Conservation (phyloP, 2,329 filamentous ascomycete genomes). For the Dactylellina haptotyla region DNA sequence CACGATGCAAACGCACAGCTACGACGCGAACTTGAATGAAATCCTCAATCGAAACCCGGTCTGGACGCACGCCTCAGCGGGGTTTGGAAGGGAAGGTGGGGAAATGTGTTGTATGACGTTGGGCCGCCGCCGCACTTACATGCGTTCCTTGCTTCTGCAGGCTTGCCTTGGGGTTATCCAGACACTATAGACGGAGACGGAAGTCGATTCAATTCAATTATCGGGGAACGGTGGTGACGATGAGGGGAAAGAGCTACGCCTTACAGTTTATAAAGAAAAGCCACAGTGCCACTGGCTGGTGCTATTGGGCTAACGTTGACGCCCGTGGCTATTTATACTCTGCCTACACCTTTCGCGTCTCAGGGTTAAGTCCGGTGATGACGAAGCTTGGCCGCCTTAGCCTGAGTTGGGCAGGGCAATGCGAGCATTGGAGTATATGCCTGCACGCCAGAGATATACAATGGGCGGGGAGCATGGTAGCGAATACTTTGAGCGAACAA, state of each 20-base stretch:
- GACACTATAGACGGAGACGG: no score
- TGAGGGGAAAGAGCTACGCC: no score
- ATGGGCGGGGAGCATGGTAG: no score
- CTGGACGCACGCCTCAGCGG: no score
- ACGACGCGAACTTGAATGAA: no score
- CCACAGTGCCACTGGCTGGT: neutral
- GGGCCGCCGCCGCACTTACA: neutral
- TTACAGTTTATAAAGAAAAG: no score
- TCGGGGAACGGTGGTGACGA: neutral
- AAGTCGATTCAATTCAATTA: neutral
- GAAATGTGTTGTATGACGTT: slow-evolving; percentile 40
- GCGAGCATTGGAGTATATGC: slow-evolving; percentile 10
- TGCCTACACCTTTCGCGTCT: neutral
- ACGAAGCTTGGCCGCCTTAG: slow-evolving; percentile 18
- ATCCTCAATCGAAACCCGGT: no score
- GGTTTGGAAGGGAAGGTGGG: slow-evolving; percentile 11
- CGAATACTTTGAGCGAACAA: no score
- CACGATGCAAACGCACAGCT: no score
- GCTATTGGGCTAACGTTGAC: neutral
- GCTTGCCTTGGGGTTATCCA: no score
- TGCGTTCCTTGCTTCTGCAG: neutral
- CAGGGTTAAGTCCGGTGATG: slow-evolving; percentile 29
- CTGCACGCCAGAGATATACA: slow-evolving; percentile 2
- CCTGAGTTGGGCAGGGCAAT: slow-evolving; percentile 30
- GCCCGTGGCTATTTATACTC: neutral